Evolutionary conservation across 1,139 yeast genomes (phyloP), one percentile per base, ranked within the genome.

Genomic region (Magnusiomyces clavatus): DNA sequence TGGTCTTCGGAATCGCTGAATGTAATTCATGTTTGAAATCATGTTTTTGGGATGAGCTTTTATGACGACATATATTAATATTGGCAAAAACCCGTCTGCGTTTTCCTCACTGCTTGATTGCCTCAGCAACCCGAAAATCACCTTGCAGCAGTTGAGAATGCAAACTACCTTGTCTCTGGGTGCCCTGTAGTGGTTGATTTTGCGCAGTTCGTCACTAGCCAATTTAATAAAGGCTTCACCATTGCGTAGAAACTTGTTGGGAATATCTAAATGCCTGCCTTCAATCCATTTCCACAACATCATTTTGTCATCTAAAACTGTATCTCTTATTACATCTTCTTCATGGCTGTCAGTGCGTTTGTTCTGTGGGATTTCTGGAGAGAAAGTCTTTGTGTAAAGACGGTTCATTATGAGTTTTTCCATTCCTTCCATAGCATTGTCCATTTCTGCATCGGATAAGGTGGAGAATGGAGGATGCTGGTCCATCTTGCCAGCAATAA

Each of bases 141-240:
- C 90, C 66, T 92, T 92, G 65, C 97, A 90, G 53, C 94, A 82
- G 69, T 94, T 94, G 55, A 94, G 73, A 8, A 92, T 75, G 65
- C 98, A 92, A 47, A 92, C 88, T 57, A 89, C 83, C 64, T 94
- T 94, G 64, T 94, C 98, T 52, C 98, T 75, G 11, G 98, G 98
- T 0, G 97, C 94, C 61, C 95, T 78, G 66, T 85, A 94, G 52
- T 79, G 77, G 65, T 86, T 86, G 62, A 92, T 81, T 61, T 88
- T 89, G 57, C 76, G 73, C 49, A 94, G 73, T 66, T 94, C 75
- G 47, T 68, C 70, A 1, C 82, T 77, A 0, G 97, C 95, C 54
- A 85, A 75, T 39, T 78, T 77, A 48, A 87, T 74, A 64, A 89
- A 88, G 47, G 80, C 76, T 37, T 76, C 77, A 13, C 83, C 76